Conservation (phyloP, 169 alveolate genomes). For the Toxoplasma gondii region DNA sequence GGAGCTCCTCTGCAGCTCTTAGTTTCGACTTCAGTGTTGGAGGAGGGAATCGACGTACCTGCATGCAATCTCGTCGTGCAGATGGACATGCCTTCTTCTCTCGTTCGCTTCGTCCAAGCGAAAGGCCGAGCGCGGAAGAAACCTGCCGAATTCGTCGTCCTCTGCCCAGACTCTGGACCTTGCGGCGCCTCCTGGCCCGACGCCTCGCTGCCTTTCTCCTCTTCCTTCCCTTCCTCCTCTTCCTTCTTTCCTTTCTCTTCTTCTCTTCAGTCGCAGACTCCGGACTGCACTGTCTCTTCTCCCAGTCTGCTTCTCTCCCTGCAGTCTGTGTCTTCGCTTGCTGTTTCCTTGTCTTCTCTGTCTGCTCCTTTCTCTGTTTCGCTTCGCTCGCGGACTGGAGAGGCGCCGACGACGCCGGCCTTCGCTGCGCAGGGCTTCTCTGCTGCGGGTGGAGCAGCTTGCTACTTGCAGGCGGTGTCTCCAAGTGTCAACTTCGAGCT, state of each 20-base stretch:
- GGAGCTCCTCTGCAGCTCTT: background rate
- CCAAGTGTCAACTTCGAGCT: no score
- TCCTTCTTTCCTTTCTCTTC: background rate
- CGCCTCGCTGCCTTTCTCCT: background rate
- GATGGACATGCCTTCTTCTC: background rate
- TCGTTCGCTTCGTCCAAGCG: slow-evolving; percentile 1
- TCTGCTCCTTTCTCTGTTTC: no score
- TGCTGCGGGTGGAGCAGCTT: no score
- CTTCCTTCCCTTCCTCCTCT: background rate
- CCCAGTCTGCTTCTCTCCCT: background rate
- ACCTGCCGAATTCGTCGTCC: background rate
- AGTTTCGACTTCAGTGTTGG: background rate
- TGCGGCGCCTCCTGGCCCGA: background rate
- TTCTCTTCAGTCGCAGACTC: background rate
- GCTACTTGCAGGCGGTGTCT: no score
- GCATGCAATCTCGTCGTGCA: background rate
- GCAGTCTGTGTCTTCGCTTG: background rate
- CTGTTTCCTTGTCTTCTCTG: background rate
- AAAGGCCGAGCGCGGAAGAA: background rate
- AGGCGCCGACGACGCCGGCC: no score
- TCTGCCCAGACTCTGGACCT: background rate
- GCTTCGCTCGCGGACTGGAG: no score
- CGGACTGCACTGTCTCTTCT: no score
- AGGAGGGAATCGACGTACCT: background rate
- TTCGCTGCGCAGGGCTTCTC: no score